Evolutionary conservation across 1,284 basidiomycete species (phyloP).

Genomic region (Malassezia yamatoensis): DNA sequence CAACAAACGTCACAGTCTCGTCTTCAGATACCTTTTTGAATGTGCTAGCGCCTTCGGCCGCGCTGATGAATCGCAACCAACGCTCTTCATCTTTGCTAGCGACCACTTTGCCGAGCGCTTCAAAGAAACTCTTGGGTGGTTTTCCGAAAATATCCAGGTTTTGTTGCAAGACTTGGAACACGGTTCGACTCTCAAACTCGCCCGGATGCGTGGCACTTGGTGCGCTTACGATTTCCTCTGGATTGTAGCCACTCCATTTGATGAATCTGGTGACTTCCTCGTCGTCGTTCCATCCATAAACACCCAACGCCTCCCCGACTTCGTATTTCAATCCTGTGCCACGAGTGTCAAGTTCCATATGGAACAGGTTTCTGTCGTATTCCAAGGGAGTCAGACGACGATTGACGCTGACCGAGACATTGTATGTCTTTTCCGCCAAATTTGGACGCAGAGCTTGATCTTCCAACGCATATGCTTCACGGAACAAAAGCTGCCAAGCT

Average conservation of each 20-base stretch:
- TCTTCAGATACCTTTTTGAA: slow-evolving; percentile 93
- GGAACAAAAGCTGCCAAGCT: slow-evolving; percentile 46
- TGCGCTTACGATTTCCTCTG: slow-evolving; percentile 69
- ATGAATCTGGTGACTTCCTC: slow-evolving; percentile 81
- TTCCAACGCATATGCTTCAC: slow-evolving; percentile 43
- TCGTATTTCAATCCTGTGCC: slow-evolving; percentile 89
- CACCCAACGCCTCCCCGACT: slow-evolving; percentile 89
- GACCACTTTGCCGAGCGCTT: slow-evolving; percentile 71
- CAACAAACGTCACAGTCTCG: slow-evolving; percentile 88
- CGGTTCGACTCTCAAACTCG: slow-evolving; percentile 65
- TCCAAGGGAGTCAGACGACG: slow-evolving; percentile 82
- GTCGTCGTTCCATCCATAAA: slow-evolving; percentile 95
- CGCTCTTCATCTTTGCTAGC: slow-evolving; percentile 64
- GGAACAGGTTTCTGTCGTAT: slow-evolving; percentile 98
- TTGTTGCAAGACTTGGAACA: slow-evolving; percentile 89
- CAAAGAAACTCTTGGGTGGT: slow-evolving; percentile 90
- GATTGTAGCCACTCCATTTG: slow-evolving; percentile 77
- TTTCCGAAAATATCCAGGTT: slow-evolving; percentile 92
- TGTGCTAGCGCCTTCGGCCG: slow-evolving; percentile 76
- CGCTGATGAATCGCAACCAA: slow-evolving; percentile 81
- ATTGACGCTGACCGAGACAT: slow-evolving; percentile 88
- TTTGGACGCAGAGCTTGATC: slow-evolving; percentile 59
- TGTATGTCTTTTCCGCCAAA: slow-evolving; percentile 75
- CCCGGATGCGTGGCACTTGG: slow-evolving; percentile 53
- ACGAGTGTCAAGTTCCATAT: slow-evolving; percentile 85